Conservation (phyloP, 345 rosid genomes). For the Euphorbia peplus region DNA sequence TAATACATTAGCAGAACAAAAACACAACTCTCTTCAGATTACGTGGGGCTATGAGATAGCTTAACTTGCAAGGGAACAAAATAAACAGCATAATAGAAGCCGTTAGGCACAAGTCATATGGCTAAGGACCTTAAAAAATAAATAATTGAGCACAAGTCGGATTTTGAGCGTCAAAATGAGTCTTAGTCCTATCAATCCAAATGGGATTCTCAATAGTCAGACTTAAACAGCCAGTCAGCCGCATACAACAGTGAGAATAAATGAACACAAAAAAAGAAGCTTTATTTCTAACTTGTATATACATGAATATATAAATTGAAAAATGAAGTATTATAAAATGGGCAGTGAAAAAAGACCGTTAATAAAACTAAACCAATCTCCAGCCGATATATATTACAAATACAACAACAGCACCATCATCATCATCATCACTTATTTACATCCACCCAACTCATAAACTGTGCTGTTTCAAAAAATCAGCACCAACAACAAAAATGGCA, state of each 20-base stretch:
- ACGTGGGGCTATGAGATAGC: neutral
- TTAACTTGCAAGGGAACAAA: neutral
- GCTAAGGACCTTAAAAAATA: too few species aligned
- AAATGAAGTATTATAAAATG: conserved; percentile 6
- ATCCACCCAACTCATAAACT: conserved; percentile 12
- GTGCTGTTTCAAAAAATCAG: conserved; percentile 11
- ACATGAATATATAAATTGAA: neutral
- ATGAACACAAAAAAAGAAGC: neutral
- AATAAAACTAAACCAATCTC: neutral
- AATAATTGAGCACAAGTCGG: too few species aligned
- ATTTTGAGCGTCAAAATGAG: too few species aligned
- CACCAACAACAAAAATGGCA: conserved; percentile 35
- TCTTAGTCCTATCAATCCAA: too few species aligned
- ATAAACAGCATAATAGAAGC: too few species aligned
- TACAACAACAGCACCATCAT: conserved; percentile 17
- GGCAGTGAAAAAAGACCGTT: conserved; percentile 4
- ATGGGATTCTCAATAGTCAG: too few species aligned
- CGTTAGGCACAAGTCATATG: too few species aligned
- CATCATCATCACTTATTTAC: conserved; percentile 23
- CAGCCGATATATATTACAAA: neutral
- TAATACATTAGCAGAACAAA: neutral
- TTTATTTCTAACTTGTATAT: conserved; percentile 4
- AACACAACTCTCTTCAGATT: neutral
- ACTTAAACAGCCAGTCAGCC: too few species aligned
- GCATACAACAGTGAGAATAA: too few species aligned